Conservation (phyloP, 306 rosid species). For the Ochetophila trinervis region DNA sequence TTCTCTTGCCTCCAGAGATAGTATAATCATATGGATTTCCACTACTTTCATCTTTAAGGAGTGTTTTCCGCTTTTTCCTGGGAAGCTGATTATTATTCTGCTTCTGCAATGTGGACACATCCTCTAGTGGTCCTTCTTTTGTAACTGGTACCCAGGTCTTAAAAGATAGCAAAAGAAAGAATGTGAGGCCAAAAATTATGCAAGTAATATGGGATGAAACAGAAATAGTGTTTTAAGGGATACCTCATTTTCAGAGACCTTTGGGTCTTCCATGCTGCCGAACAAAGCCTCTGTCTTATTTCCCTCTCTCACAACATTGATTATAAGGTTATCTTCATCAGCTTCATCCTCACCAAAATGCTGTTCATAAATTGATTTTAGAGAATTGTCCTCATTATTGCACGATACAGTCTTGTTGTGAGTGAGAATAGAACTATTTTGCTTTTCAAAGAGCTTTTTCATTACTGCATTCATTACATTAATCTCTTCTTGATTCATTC, state of each 20-base stretch:
- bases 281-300: conserved; percentile 21
- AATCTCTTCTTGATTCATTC: conserved; percentile 61
- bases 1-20: conserved; percentile 25
- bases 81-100: conserved; percentile 24
- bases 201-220: conserved; percentile 6
- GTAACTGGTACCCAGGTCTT: conserved; percentile 44
- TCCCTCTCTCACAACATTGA: conserved; percentile 48
- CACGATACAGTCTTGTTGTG: conserved; percentile 18
- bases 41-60: conserved; percentile 18
- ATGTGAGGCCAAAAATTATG: conserved; percentile 9
- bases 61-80: conserved; percentile 48
- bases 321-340: conserved; percentile 72
- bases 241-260: conserved; percentile 42
- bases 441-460: conserved; percentile 56
- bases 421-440: conserved; percentile 28
- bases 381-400: conserved; percentile 12
- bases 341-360: conserved; percentile 35
- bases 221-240: not conserved
- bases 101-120: conserved; percentile 22
- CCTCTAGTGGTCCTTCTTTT: conserved; percentile 30
- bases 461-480: conserved; percentile 67
- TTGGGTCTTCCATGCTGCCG: conserved; percentile 35
- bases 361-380: conserved; percentile 22
- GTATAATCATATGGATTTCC: conserved; percentile 27
- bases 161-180: conserved; percentile 13